Conservation (phyloP, 768 basidiomycete species). For the Mycena filopes region DNA sequence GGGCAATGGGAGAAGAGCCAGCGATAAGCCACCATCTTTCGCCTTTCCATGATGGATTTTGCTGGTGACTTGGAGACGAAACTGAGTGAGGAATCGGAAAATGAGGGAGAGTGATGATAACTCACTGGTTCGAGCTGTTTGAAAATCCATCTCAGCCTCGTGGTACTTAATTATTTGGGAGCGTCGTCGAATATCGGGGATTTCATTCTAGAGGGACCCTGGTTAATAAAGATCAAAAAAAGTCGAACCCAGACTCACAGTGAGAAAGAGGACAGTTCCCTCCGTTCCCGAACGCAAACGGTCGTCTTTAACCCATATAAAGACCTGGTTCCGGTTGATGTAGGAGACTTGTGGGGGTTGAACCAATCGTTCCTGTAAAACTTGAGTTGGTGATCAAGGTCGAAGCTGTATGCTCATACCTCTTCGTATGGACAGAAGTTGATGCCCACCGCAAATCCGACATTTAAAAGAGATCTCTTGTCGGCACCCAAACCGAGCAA, state of each 20-base stretch:
- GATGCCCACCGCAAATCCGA: background rate
- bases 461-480: background rate
- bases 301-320: background rate
- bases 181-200: background rate
- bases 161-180: background rate
- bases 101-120: background rate
- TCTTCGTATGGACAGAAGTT: no score
- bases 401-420: background rate
- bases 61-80: background rate
- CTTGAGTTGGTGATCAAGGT: background rate
- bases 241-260: background rate
- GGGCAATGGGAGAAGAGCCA: background rate
- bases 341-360: background rate
- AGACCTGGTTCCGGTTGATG: slow-evolving; percentile 4
- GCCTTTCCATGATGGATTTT: background rate
- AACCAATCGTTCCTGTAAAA: background rate
- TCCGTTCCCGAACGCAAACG: background rate
- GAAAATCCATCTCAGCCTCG: background rate
- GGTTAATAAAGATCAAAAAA: background rate
- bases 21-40: background rate
- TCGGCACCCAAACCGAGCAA: background rate
- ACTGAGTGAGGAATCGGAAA: background rate
- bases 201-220: background rate
- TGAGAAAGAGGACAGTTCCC: background rate
- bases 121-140: background rate